Percentiles rank a stretch among this genome's conserved stretches.
phyloP scores from a whole-genome alignment of 805 yeast genomes.

The Barnettozyma pratensis region DNA sequence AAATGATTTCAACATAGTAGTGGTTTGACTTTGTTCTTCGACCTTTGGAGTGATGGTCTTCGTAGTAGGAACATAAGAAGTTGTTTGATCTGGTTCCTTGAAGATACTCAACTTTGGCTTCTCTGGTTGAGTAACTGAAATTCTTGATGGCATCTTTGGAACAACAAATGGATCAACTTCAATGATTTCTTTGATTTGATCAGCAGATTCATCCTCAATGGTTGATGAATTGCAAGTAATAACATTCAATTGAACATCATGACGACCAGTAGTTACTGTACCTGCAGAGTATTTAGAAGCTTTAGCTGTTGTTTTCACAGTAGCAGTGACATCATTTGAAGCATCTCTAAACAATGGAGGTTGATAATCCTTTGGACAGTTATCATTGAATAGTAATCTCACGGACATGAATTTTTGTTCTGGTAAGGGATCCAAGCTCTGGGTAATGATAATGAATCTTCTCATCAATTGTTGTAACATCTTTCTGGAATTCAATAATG shows the following conservation, averaged over 20 bases:
- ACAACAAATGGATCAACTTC: conserved; percentile 21
- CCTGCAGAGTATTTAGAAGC: conserved; percentile 24
- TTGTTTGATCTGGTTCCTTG: not conserved
- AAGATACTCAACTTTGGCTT: not conserved
- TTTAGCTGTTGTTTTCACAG: conserved; percentile 22
- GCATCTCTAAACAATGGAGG: conserved; percentile 45
- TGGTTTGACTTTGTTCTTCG: conserved; percentile 28
- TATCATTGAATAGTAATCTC: conserved; percentile 44
- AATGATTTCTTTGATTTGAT: conserved; percentile 2
- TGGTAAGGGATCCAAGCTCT: conserved; percentile 48
- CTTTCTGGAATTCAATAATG: conserved; percentile 34
- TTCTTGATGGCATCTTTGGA: conserved; percentile 5
- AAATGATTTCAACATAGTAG: conserved; percentile 25
- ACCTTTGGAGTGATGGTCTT: not conserved
- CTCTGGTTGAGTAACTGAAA: not conserved
- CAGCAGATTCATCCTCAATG: not conserved
- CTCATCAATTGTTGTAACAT: conserved; percentile 45
- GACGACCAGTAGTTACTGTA: conserved; percentile 27
- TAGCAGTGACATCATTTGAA: conserved; percentile 29
- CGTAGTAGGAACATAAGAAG: not conserved
- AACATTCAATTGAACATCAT: conserved; percentile 28
- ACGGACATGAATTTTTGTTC: conserved; percentile 40
- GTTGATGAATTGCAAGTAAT: conserved; percentile 20
- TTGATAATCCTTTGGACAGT: conserved; percentile 42
- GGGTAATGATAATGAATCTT: conserved; percentile 48